Conservation (phyloP, 2,329 filamentous ascomycete species). For the Helotiales sp. region DNA sequence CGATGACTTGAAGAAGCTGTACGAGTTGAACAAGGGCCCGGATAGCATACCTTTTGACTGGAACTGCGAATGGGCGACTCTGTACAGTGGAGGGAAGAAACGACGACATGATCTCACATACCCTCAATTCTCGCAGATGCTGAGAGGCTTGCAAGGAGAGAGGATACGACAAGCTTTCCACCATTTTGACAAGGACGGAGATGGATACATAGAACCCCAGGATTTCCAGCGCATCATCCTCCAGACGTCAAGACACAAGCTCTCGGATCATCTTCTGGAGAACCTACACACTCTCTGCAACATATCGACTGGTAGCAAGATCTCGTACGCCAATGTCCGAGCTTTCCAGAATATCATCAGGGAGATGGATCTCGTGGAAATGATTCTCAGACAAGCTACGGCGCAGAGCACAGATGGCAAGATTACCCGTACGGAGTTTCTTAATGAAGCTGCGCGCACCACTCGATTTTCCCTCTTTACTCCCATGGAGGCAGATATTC, state of each 20-base stretch:
- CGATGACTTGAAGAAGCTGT: slow-evolving; percentile 82
- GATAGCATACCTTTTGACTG: slow-evolving; percentile 92
- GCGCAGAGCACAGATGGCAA: slow-evolving; percentile 84
- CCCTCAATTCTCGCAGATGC: slow-evolving; percentile 96
- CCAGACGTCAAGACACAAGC: slow-evolving; percentile 92
- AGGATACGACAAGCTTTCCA: slow-evolving; percentile 95
- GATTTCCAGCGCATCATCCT: slow-evolving; percentile 97
- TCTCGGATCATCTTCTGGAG: slow-evolving; percentile 92
- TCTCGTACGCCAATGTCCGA: slow-evolving; percentile 96
- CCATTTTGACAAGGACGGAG: slow-evolving; percentile 84
- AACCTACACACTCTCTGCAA: slow-evolving; percentile 94
- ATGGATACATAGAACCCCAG: slow-evolving; percentile 93
- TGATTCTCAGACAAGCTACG: slow-evolving; percentile 88
- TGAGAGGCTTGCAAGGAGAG: slow-evolving; percentile 94
- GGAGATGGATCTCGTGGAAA: slow-evolving; percentile 96
- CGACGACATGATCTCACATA: slow-evolving; percentile 92
- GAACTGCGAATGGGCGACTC: slow-evolving; percentile 93
- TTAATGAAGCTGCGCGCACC: slow-evolving; percentile 89
- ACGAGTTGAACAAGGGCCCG: slow-evolving; percentile 85
- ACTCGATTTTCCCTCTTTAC: slow-evolving; percentile 96
- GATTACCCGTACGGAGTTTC: slow-evolving; percentile 91
- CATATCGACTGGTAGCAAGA: slow-evolving; percentile 87
- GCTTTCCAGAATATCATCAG: slow-evolving; percentile 98
- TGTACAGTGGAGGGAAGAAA: slow-evolving; percentile 90
- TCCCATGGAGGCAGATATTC: slow-evolving; percentile 97